Evolutionary conservation across 306 rosid species (phyloP).

Genomic region (Sphenostylis stenocarpa): DNA sequence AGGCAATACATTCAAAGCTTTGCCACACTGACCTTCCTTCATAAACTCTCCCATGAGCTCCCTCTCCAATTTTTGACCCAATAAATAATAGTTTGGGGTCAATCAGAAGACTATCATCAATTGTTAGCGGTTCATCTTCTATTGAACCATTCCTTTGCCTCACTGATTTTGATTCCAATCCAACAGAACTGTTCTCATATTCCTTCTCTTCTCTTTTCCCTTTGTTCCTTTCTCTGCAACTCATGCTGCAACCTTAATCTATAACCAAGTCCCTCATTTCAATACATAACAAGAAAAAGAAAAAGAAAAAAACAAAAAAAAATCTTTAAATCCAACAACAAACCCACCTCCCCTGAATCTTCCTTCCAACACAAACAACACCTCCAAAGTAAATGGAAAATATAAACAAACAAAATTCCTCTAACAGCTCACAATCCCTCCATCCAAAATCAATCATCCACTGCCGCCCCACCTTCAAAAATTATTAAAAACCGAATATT

Average conservation of each 20-base stretch:
- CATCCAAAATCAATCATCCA: slow-evolving; percentile 42
- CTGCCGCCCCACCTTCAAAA: background rate
- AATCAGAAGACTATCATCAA: slow-evolving; percentile 73
- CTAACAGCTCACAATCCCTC: slow-evolving; percentile 1
- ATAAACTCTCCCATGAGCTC: slow-evolving; percentile 86
- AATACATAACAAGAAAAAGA: slow-evolving; percentile 5
- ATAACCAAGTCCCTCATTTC: slow-evolving; percentile 56
- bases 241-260: slow-evolving; percentile 72
- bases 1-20: slow-evolving; percentile 7
- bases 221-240: slow-evolving; percentile 53
- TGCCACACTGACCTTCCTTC: slow-evolving; percentile 80
- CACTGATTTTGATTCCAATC: slow-evolving; percentile 38
- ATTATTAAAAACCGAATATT: background rate
- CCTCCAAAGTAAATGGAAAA: slow-evolving; percentile 1
- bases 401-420: background rate
- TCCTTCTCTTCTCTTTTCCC: slow-evolving; percentile 44
- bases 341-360: slow-evolving; percentile 33
- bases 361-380: slow-evolving; percentile 32
- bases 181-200: slow-evolving; percentile 38
- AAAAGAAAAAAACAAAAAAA: background rate
- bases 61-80: slow-evolving; percentile 78
- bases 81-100: slow-evolving; percentile 75
- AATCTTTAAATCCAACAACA: slow-evolving; percentile 22
- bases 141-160: slow-evolving; percentile 47
- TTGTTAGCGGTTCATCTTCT: slow-evolving; percentile 46